These are phyloP conservation scores for Cardiospermum halicacabum DNA, from an alignment of 345 rosid genomes.

Conservation along the genomic window DNA sequence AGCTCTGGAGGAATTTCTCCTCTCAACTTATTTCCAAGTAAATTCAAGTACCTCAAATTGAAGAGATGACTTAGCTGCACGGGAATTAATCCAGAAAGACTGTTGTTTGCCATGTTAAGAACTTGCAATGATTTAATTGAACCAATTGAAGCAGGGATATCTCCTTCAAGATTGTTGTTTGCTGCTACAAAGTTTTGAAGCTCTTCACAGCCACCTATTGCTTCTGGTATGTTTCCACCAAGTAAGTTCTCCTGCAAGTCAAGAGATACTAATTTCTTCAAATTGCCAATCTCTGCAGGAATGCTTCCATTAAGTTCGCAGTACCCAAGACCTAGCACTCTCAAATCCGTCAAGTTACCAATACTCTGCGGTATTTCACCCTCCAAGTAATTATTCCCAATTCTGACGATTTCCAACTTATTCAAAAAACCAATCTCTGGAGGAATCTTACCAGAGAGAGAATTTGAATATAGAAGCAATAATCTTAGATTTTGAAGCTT, in stretches of 20 bases:
- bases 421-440: slow-evolving; percentile 49
- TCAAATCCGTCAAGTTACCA: slow-evolving; percentile 59
- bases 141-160: slow-evolving; percentile 50
- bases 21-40: slow-evolving; percentile 47
- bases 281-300: slow-evolving; percentile 65
- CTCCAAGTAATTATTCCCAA: slow-evolving; percentile 57
- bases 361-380: slow-evolving; percentile 52
- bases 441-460: slow-evolving; percentile 67
- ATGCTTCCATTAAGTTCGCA: slow-evolving; percentile 69
- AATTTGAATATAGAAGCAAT: slow-evolving; percentile 60
- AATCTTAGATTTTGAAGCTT: slow-evolving; percentile 55
- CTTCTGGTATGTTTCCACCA: slow-evolving; percentile 56
- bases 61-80: slow-evolving; percentile 50
- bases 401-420: slow-evolving; percentile 53
- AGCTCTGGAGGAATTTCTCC: slow-evolving; percentile 59
- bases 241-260: slow-evolving; percentile 57
- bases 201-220: slow-evolving; percentile 38
- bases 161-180: slow-evolving; percentile 64
- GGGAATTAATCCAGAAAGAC: slow-evolving; percentile 63
- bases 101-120: slow-evolving; percentile 71
- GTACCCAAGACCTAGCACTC: slow-evolving; percentile 48
- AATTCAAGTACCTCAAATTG: slow-evolving; percentile 47
- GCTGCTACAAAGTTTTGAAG: slow-evolving; percentile 52
- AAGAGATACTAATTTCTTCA: slow-evolving; percentile 46
- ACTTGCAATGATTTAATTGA: slow-evolving; percentile 43